These are phyloP conservation scores for Corniculantispora saksenae DNA, from an alignment of 2,329 filamentous ascomycete species.

Conservation along the genomic window DNA sequence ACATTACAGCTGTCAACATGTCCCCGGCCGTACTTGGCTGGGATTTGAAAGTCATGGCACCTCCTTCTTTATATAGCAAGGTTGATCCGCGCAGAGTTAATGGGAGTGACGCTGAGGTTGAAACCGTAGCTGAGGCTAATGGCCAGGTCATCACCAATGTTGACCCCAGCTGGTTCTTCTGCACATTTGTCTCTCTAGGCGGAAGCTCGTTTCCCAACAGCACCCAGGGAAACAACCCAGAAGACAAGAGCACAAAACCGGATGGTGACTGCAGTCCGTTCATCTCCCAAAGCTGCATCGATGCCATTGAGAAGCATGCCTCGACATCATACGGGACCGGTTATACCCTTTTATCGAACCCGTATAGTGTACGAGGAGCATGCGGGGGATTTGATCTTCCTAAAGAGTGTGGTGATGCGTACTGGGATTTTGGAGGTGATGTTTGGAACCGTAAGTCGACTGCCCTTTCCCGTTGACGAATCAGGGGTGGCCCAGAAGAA, in stretches of 20 bases:
- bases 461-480: background rate
- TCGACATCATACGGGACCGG: background rate
- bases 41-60: slow-evolving; percentile 9
- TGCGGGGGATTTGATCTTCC: background rate
- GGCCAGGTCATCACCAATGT: background rate
- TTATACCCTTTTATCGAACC: background rate
- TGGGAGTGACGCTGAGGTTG: background rate
- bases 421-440: slow-evolving; percentile 5
- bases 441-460: background rate
- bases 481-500: no score
- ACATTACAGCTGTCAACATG: slow-evolving; percentile 12
- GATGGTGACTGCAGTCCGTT: slow-evolving; percentile 11
- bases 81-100: background rate
- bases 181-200: background rate
- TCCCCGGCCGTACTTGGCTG: slow-evolving; percentile 4
- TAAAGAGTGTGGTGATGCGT: background rate
- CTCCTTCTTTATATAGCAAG: slow-evolving; percentile 3
- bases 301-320: slow-evolving; percentile 7
- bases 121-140: background rate
- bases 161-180: slow-evolving; percentile 5
- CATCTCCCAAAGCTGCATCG: background rate
- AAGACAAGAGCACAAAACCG: background rate
- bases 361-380: background rate
- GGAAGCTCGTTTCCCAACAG: background rate
- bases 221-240: background rate